Percentiles rank a stretch among this genome's conserved stretches.
phyloP scores from a whole-genome alignment of 805 yeast genomes.

The Yarrowia phangngaensis region DNA sequence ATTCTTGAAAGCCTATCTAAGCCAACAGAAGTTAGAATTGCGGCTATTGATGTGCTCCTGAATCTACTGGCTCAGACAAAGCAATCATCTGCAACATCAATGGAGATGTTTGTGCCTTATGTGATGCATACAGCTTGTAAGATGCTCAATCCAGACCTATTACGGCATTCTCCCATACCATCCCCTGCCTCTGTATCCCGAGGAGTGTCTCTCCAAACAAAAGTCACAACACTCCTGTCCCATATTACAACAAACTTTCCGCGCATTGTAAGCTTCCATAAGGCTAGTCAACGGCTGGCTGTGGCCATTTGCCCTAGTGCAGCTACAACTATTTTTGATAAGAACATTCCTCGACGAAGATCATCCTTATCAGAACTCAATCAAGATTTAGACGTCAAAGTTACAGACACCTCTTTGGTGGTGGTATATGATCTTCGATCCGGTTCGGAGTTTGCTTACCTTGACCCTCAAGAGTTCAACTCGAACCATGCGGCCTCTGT shows the following conservation, averaged over 20 bases:
- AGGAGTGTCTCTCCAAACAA: constrained; percentile 9
- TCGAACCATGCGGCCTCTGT: constrained; percentile 20
- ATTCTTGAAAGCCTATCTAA: constrained; percentile 2
- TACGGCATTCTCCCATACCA: background rate
- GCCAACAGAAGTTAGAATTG: background rate
- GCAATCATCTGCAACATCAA: constrained; percentile 1
- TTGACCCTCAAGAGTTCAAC: constrained; percentile 24
- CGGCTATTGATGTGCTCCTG: background rate
- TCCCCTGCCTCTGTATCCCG: too few species aligned
- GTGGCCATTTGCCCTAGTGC: constrained; percentile 18
- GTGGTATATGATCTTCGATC: constrained; percentile 18
- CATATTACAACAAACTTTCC: constrained; percentile 3
- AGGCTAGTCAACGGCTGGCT: constrained; percentile 19
- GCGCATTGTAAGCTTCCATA: constrained; percentile 19
- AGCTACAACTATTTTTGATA: constrained; percentile 5
- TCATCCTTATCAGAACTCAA: constrained; percentile 20
- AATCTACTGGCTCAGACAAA: background rate
- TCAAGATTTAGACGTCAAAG: constrained; percentile 12
- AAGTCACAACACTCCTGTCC: constrained; percentile 14
- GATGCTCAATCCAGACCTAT: constrained; percentile 14
- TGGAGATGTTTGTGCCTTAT: constrained; percentile 22
- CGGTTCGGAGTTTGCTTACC: constrained; percentile 12
- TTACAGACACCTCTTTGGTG: constrained; percentile 13
- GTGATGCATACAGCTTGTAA: constrained; percentile 15
- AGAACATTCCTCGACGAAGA: constrained; percentile 15